These are phyloP conservation scores for Cyclotella cryptica DNA, from an alignment of 108 stramenopile species.

Conservation along the genomic window DNA sequence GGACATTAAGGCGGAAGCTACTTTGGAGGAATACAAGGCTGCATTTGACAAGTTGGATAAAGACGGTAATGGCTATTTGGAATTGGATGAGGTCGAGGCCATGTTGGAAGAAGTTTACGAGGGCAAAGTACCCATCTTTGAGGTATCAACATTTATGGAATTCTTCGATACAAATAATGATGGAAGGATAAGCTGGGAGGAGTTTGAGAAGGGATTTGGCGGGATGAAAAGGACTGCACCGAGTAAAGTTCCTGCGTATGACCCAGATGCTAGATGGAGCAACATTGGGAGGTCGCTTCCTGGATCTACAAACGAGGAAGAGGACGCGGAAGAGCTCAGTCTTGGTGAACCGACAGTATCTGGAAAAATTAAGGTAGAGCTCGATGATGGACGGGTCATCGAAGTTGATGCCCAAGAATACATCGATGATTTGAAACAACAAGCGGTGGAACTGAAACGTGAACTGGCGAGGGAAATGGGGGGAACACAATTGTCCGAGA, in stretches of 20 bases:
- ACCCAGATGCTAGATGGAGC: constrained; percentile 15
- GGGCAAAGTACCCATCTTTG: constrained; percentile 66
- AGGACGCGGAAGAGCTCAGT: constrained; percentile 39
- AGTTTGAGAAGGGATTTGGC: constrained; percentile 86
- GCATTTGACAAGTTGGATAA: constrained; percentile 83
- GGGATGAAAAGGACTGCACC: constrained; percentile 37
- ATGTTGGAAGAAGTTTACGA: constrained; percentile 77
- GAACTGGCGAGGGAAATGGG: constrained; percentile 75
- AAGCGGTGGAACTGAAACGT: constrained; percentile 75
- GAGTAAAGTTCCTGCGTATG: constrained; percentile 12
- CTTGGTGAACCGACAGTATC: constrained; percentile 41
- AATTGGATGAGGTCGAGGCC: constrained; percentile 65
- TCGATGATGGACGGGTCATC: constrained; percentile 79
- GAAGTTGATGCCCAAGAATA: constrained; percentile 90
- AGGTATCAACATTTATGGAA: constrained; percentile 79
- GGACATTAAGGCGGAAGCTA: constrained; percentile 66
- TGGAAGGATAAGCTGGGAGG: constrained; percentile 78
- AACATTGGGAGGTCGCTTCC: constrained; percentile 11
- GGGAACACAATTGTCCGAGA: constrained; percentile 26
- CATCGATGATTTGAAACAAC: constrained; percentile 76
- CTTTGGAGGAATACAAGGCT: constrained; percentile 77
- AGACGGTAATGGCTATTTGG: constrained; percentile 83
- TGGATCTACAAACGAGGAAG: constrained; percentile 57
- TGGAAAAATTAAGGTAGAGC: constrained; percentile 80
- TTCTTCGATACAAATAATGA: constrained; percentile 91